Conservation (phyloP, 1,139 yeast species). For the Sugiyamaella neomexicana region DNA sequence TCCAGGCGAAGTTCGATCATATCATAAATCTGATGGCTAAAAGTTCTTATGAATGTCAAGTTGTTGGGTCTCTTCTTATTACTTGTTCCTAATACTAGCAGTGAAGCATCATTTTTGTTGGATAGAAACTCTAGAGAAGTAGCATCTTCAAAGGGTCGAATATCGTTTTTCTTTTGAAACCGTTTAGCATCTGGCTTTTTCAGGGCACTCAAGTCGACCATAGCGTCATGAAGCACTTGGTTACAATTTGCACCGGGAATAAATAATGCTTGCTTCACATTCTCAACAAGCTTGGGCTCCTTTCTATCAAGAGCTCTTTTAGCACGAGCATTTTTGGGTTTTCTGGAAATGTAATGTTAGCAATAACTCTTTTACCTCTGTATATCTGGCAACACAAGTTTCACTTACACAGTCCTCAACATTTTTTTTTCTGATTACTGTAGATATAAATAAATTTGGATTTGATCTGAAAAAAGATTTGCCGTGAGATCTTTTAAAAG, state of each 20-base stretch:
- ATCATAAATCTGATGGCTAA: conserved; percentile 86
- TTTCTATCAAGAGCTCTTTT: conserved; percentile 90
- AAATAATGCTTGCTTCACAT: conserved; percentile 84
- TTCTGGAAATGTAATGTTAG: conserved; percentile 35
- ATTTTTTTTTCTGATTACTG: conserved; percentile 14
- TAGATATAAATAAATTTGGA: neutral
- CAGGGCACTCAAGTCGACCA: conserved; percentile 84
- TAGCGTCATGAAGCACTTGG: conserved; percentile 80
- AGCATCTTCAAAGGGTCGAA: conserved; percentile 94
- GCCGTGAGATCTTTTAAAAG: neutral
- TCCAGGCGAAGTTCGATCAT: conserved; percentile 87
- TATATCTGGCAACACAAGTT: neutral
- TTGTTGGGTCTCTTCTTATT: conserved; percentile 94
- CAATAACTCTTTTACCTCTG: neutral
- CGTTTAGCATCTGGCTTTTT: conserved; percentile 91
- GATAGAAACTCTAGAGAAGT: conserved; percentile 82
- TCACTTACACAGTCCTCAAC: conserved; percentile 26
- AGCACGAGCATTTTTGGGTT: conserved; percentile 94
- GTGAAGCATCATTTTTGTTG: conserved; percentile 89
- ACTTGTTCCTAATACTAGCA: conserved; percentile 76
- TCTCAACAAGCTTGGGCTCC: conserved; percentile 87
- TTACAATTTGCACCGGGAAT: conserved; percentile 86
- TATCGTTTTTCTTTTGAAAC: conserved; percentile 82
- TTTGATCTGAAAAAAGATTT: no score
- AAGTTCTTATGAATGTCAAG: conserved; percentile 82